These are phyloP conservation scores for Globisporangium nagaii DNA, from an alignment of 352 stramenopile genomes.

Conservation along the genomic window DNA sequence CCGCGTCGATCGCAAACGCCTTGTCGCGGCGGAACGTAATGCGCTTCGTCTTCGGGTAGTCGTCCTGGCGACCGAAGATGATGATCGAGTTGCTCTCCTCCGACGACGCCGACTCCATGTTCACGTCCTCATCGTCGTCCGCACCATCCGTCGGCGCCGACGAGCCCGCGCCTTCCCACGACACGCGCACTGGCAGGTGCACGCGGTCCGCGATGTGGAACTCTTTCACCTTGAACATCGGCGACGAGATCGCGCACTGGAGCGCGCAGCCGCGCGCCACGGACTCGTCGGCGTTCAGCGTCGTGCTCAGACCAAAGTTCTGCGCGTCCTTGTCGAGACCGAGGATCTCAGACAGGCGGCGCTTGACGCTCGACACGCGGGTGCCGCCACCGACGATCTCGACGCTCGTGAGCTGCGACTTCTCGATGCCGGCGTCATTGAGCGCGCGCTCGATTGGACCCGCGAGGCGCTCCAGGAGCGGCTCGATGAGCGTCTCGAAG, in stretches of 20 bases:
- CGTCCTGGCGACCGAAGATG: slow-evolving; percentile 95
- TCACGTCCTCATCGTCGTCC: slow-evolving; percentile 87
- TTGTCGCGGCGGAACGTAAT: slow-evolving; percentile 93
- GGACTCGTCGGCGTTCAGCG: slow-evolving; percentile 98
- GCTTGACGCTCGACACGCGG: slow-evolving; percentile 95
- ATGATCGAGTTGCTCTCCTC: slow-evolving; percentile 85
- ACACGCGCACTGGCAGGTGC: slow-evolving; percentile 92
- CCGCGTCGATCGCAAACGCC: slow-evolving; percentile 90
- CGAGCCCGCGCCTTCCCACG: slow-evolving; percentile 83
- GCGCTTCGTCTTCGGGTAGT: slow-evolving; percentile 97
- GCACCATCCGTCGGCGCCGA: slow-evolving; percentile 36
- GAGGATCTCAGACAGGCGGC: slow-evolving; percentile 88
- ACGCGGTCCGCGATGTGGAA: slow-evolving; percentile 86
- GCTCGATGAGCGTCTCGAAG: slow-evolving; percentile 93
- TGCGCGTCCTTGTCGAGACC: slow-evolving; percentile 89
- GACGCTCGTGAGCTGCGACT: slow-evolving; percentile 87
- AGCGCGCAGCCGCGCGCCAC: slow-evolving; percentile 96
- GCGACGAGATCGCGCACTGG: slow-evolving; percentile 98
- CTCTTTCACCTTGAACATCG: slow-evolving; percentile 96
- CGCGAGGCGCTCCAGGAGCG: slow-evolving; percentile 82
- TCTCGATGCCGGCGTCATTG: slow-evolving; percentile 85
- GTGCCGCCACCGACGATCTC: slow-evolving; percentile 97
- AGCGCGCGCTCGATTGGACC: slow-evolving; percentile 82
- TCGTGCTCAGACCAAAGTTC: slow-evolving; percentile 97
- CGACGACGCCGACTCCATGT: slow-evolving; percentile 49